These are phyloP conservation scores for Auricularia sp. DNA, from an alignment of 768 basidiomycete species.

Conservation along the genomic window DNA sequence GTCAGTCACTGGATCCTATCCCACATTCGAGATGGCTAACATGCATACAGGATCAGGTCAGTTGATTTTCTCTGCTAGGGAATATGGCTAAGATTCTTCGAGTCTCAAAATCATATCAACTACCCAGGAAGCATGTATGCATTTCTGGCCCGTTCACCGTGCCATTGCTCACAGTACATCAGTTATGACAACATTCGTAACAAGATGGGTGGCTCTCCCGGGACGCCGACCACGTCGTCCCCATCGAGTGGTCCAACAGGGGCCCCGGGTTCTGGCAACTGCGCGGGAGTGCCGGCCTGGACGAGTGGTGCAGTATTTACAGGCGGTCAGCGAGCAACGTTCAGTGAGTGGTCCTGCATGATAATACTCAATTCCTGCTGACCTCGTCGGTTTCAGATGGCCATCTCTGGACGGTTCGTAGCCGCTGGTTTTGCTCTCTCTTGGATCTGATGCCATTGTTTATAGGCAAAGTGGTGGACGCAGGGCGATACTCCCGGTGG, in stretches of 20 bases:
- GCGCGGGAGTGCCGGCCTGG: constrained; percentile 42
- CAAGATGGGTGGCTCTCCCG: constrained; percentile 38
- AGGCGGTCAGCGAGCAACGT: constrained; percentile 37
- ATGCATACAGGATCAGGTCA: too few species aligned
- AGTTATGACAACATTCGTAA: constrained; percentile 61
- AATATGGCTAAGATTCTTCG: constrained; percentile 32
- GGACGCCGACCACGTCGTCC: constrained; percentile 10
- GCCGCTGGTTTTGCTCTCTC: background rate
- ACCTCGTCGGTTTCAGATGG: background rate
- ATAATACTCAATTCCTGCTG: too few species aligned
- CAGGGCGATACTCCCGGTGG: constrained; percentile 43
- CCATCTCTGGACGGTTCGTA: background rate
- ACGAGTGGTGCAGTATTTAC: constrained; percentile 31
- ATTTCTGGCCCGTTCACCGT: too few species aligned
- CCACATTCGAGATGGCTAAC: too few species aligned
- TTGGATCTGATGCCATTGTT: constrained; percentile 30
- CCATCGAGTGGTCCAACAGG: constrained; percentile 18
- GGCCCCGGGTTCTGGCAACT: constrained; percentile 1
- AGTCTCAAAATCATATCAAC: constrained; percentile 24
- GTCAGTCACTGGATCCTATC: too few species aligned
- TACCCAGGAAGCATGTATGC: background rate
- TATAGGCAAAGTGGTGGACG: constrained; percentile 59
- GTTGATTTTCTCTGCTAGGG: too few species aligned
- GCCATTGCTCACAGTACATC: constrained; percentile 25
- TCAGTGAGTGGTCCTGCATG: constrained; percentile 13